These are phyloP conservation scores for Esteya vermicola DNA, from an alignment of 2,329 filamentous ascomycete genomes.

Conservation along the genomic window DNA sequence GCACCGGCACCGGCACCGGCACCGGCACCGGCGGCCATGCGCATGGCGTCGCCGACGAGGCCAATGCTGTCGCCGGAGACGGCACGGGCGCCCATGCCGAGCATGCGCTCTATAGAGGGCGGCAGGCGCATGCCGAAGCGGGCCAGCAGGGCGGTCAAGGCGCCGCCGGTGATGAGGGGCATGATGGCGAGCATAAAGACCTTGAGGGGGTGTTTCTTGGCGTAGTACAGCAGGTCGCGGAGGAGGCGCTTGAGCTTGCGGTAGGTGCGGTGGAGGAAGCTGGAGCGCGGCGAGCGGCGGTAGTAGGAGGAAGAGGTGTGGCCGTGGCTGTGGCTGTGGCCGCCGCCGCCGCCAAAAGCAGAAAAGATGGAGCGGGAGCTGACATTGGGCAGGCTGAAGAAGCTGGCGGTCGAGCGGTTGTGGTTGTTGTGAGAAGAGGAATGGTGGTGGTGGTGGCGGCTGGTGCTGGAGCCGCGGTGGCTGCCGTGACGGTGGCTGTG, in stretches of 20 bases:
- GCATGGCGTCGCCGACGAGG: conserved; percentile 39
- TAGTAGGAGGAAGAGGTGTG: conserved; percentile 42
- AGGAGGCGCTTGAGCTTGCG: conserved; percentile 66
- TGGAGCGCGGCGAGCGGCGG: conserved; percentile 67
- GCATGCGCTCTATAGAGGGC: conserved; percentile 41
- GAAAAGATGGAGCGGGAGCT: conserved; percentile 33
- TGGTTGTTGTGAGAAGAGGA: neutral
- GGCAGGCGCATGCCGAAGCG: conserved; percentile 72
- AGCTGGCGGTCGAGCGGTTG: conserved; percentile 18
- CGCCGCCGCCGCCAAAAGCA: conserved; percentile 9
- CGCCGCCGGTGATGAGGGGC: conserved; percentile 74
- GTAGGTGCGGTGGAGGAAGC: conserved; percentile 61
- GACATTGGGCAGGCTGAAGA: conserved; percentile 31
- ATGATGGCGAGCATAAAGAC: conserved; percentile 78
- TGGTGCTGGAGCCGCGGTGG: conserved; percentile 2
- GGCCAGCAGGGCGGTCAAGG: conserved; percentile 61
- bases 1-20: conserved; percentile 12
- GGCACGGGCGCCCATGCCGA: conserved; percentile 37
- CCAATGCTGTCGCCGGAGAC: conserved; percentile 32
- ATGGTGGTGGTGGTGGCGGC: neutral
- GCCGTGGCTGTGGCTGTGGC: conserved; percentile 4
- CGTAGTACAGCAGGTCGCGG: conserved; percentile 68
- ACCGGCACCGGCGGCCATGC: conserved; percentile 27
- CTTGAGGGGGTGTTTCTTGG: conserved; percentile 71
- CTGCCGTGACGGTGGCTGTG: neutral